Conservation (phyloP, 345 rosid species). For the Eucalyptus microcorys region DNA sequence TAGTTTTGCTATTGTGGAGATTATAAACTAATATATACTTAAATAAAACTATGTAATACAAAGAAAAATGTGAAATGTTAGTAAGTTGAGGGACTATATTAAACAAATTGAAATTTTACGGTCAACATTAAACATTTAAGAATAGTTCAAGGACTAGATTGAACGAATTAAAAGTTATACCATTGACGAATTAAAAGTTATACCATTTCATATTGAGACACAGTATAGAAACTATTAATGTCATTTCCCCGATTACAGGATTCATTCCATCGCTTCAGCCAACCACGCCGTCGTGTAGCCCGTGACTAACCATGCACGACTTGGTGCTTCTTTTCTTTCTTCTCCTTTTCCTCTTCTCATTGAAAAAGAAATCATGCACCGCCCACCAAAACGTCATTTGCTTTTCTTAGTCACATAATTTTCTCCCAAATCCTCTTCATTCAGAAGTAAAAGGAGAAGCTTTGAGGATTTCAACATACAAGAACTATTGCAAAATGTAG, state of each 20-base stretch:
- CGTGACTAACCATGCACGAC: background rate
- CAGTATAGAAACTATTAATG: background rate
- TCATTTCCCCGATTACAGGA: background rate
- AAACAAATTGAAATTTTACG: background rate
- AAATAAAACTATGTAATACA: background rate
- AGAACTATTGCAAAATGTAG: fast-evolving
- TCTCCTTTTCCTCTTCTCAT: background rate
- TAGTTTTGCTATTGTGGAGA: background rate
- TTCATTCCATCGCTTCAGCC: background rate
- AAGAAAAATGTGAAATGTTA: background rate
- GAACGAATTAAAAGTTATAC: too few species aligned
- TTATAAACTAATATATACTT: background rate
- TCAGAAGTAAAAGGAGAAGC: background rate
- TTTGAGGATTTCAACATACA: background rate
- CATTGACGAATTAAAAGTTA: background rate
- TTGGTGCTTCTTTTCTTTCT: background rate
- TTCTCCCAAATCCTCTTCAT: background rate
- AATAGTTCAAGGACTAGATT: background rate
- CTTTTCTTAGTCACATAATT: background rate
- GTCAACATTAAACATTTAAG: background rate
- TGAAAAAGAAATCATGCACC: background rate
- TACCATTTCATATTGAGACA: background rate
- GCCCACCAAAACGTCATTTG: background rate
- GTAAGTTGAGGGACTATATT: background rate
- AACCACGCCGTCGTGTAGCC: background rate